Base-by-base conservation (phyloP, 2,329 filamentous ascomycete genomes). In the Fusarium chlamydosporum region DNA sequence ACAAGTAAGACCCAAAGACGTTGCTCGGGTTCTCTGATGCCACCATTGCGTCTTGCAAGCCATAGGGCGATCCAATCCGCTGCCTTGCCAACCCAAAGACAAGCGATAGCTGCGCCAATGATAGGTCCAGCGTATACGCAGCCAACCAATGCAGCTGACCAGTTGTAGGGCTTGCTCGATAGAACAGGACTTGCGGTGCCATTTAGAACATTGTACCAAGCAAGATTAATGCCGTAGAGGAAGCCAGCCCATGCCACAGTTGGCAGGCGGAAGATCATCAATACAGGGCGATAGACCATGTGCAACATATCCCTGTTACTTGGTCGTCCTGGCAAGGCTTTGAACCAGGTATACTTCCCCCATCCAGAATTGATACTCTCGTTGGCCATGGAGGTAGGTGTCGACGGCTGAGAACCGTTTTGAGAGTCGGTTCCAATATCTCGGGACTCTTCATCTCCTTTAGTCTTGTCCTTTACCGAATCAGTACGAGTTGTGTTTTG, bases 121-220 rank as follows among this genome's bases (percentile, higher is more conserved):
- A 58, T 54, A 1, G 55, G 55, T 1, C 47, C 48, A 2, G 33
- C 31, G 12, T 58, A 58, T 2, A 54, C 48, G 4, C 38, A 54
- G 10, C 55, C 38, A 0, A 58, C 38, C 2, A 54, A 12, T 10
- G 55, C 55, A 12, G 55, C 47, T 13, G 33, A 42, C 38, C 38
- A 58, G 7, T 58, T 45, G 10, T 58, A 58, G 0, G 55, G 55
- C 8, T 43, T 31, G 7, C 55, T 43, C 26, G 47, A 54, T 0
- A 58, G n/a, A 1, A 58, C 48, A 4, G 55, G 48, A 1, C 47
- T 54, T 0, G 37, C 38, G 1, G 55, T 58, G 4, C 55, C 48
- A 13, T 58, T 58, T 2, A 58, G 9, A 4, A 58, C 38, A 11
- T 54, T 58, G 15, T 58, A 58, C 55, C 48, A 58, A 2, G 55